Evolutionary conservation across 352 stramenopile species (phyloP).

Genomic region (Pythium phragmitis): DNA sequence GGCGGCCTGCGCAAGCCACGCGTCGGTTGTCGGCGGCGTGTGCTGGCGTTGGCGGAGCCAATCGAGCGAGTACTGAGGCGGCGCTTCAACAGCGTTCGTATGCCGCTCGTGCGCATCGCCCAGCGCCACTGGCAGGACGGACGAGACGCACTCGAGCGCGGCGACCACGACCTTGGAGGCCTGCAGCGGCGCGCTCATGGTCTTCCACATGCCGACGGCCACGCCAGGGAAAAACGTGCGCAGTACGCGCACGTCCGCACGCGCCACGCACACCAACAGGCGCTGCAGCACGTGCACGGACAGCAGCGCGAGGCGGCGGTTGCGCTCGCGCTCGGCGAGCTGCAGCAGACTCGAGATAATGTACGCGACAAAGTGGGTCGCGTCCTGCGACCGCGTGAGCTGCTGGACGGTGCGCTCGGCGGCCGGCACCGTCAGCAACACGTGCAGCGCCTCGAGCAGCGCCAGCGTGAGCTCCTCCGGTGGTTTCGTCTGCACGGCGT

Average conservation of each 20-base stretch:
- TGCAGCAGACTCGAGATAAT: constrained; percentile 59
- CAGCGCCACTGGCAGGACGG: constrained; percentile 38
- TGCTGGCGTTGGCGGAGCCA: constrained; percentile 14
- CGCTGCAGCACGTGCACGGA: constrained; percentile 6
- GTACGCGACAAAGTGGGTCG: constrained; percentile 73
- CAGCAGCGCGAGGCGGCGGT: constrained; percentile 12
- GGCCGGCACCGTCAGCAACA: constrained; percentile 19
- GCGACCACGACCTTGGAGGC: constrained; percentile 61
- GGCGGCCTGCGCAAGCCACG: constrained; percentile 53
- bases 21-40: constrained; percentile 17
- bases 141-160: constrained; percentile 54
- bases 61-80: constrained; percentile 26
- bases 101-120: neutral
- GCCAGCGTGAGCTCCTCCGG: constrained; percentile 62
- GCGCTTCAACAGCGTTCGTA: neutral
- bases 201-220: constrained; percentile 59
- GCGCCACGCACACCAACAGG: neutral
- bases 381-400: constrained; percentile 27
- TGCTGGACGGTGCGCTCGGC: constrained; percentile 2
- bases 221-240: constrained; percentile 76
- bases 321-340: constrained; percentile 38
- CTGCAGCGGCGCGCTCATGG: constrained; percentile 62
- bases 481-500: constrained; percentile 17
- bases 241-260: constrained; percentile 21
- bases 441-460: constrained; percentile 33